Evolutionary conservation across 2,329 filamentous ascomycete species (phyloP).

Genomic region (Dichotomopilus funicola): DNA sequence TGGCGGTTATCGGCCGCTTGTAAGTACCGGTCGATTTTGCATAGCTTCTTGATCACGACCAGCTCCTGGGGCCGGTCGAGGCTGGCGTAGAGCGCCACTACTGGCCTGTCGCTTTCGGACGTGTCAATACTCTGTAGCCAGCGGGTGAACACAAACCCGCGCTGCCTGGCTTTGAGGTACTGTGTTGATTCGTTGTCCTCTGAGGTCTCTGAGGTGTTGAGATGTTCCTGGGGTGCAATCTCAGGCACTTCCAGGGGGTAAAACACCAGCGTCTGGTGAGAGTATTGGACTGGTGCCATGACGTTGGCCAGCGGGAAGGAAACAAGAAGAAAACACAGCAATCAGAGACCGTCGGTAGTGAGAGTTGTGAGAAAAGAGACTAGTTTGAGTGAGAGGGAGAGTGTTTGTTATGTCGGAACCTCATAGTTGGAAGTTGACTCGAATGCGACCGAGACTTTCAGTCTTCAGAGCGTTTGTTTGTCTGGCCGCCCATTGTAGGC

Average conservation of each 20-base stretch:
- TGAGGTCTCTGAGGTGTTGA: neutral
- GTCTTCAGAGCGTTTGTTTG: no score
- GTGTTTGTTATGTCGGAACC: no score
- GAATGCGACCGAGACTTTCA: no score
- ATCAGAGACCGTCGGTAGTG: no score
- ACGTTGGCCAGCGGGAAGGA: no score
- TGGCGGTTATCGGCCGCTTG: neutral
- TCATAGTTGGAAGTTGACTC: no score
- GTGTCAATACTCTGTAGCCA: neutral
- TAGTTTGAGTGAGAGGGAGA: no score
- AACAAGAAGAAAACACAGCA: no score
- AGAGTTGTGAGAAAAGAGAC: no score
- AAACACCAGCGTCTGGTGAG: conserved; percentile 1
- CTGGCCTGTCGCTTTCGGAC: neutral
- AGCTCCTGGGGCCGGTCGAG: conserved; percentile 11
- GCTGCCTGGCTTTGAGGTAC: neutral
- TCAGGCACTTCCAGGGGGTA: conserved; percentile 2
- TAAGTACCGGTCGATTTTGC: neutral
- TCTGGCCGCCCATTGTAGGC: no score
- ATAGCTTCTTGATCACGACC: conserved; percentile 13
- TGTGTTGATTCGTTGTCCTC: neutral
- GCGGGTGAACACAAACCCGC: conserved; percentile 6
- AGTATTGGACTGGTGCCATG: neutral
- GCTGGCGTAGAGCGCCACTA: conserved; percentile 8
- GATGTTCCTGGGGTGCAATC: neutral